phyloP scores from a whole-genome alignment of 768 basidiomycete genomes.

The Suillus subaureus region DNA sequence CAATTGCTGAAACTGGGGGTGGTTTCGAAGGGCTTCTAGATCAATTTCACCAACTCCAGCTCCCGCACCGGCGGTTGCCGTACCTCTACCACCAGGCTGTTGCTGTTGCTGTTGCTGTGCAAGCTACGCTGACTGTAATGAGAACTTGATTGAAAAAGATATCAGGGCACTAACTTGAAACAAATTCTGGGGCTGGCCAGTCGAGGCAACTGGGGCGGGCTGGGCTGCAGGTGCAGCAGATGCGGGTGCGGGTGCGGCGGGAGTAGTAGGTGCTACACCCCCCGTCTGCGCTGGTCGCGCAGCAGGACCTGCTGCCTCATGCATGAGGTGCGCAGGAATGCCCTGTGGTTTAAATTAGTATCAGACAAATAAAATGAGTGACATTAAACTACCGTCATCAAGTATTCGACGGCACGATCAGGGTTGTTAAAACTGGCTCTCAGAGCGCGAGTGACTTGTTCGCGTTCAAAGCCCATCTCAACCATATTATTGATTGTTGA shows the following conservation, averaged over 20 bases:
- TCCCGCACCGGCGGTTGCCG: constrained; percentile 32
- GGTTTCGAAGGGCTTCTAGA: constrained; percentile 56
- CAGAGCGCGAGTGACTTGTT: constrained; percentile 82
- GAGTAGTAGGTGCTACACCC: constrained; percentile 37
- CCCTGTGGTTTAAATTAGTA: constrained; percentile 51
- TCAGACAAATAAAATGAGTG: constrained; percentile 9
- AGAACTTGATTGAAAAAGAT: not conserved
- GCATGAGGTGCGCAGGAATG: constrained; percentile 71
- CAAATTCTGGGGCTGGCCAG: constrained; percentile 73
- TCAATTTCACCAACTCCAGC: constrained; percentile 35
- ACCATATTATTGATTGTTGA: constrained; percentile 79
- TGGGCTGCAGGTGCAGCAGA: constrained; percentile 39
- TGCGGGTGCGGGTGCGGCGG: constrained; percentile 32
- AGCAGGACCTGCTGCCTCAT: constrained; percentile 36
- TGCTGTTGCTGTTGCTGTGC: constrained; percentile 66
- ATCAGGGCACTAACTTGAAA: constrained; percentile 64
- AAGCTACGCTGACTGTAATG: constrained; percentile 43
- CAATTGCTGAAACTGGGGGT: constrained; percentile 71
- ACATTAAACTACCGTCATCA: constrained; percentile 75
- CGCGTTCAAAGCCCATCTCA: constrained; percentile 93
- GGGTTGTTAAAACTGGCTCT: constrained; percentile 97
- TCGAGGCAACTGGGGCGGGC: constrained; percentile 38
- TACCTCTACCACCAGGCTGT: constrained; percentile 36
- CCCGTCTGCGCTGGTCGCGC: constrained; percentile 19
- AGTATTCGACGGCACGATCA: constrained; percentile 96